These are phyloP conservation scores for Tetrahymena elliotti DNA, from an alignment of 73 alveolate genomes.

Conservation along the genomic window DNA sequence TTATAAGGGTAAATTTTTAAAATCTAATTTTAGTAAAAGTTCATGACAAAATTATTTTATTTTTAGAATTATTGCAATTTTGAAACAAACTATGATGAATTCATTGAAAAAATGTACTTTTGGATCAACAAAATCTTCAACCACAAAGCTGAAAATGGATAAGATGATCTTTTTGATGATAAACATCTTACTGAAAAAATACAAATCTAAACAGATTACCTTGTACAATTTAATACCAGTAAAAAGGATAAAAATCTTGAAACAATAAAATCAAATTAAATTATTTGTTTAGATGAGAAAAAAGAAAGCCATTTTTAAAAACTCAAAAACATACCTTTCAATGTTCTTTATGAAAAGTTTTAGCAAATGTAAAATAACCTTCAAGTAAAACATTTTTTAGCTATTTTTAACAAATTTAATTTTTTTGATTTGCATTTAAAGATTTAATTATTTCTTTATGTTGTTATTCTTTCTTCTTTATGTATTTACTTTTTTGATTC, in stretches of 20 bases:
- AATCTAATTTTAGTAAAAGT: background rate
- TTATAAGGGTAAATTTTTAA: background rate
- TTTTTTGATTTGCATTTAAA: too few species aligned
- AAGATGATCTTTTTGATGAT: background rate
- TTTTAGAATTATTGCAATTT: background rate
- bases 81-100: background rate
- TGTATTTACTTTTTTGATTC: too few species aligned
- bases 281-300: background rate
- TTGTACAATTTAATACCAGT: background rate
- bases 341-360: background rate
- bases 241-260: background rate
- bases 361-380: background rate
- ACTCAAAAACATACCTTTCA: background rate
- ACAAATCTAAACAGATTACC: background rate
- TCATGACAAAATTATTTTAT: background rate
- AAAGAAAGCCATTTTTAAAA: background rate
- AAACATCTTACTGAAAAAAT: background rate
- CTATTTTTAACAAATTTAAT: background rate
- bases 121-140: background rate
- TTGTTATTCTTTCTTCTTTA: too few species aligned
- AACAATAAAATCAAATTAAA: background rate
- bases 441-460: background rate
- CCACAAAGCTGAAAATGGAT: background rate
- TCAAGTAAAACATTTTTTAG: background rate
- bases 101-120: background rate